Evolutionary conservation across 202 grass and related monocot genomes (phyloP), one percentile per base, ranked within the genome.

Genomic region (Zizania palustris): DNA sequence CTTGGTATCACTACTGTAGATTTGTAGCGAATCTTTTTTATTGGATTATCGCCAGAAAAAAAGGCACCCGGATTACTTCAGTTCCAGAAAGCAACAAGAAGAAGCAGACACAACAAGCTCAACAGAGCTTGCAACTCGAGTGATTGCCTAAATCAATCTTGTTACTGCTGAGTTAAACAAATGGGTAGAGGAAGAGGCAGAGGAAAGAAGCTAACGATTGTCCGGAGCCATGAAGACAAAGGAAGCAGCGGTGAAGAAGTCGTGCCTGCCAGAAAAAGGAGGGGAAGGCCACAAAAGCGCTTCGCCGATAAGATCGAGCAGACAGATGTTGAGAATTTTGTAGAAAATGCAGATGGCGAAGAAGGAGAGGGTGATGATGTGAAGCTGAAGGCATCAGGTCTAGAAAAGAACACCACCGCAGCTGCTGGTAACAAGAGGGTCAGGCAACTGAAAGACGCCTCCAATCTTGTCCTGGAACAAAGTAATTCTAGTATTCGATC

Each of bases 151-250:
- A 51, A 79, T 65, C 68, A 38, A 69, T 65, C 61, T 6, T 82
- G 58, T 12, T 58, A 22, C 72, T 77, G 56, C 42, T 84, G 53
- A 72, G 48, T 4, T 82, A 58, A 42, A 82, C 39, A 74, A 61
- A 92, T 92, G 90, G 90, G 90, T 71, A 86, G 90, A 89, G 90
- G 86, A 72, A 86, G 86, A 84, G 90, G 89, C 33, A 92, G 84
- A 73, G 86, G 90, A 40, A 89, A 73, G 83, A 86, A 86, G 69
- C 34, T 74, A 44, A 71, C 77, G 38, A 65, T 71, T 11, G 72
- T 64, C 18, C 86, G 76, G 60, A 89, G 76, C 76, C 86, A 89
- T 82, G 90, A 89, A 36, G 90, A 92, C 46, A 85, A 83, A 79
- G 90, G 67, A 5, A 86, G 86, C 81, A 76, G 83, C 21, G 80